phyloP scores from a whole-genome alignment of 257 asterid genomes.

The Rehmannia glutinosa region DNA sequence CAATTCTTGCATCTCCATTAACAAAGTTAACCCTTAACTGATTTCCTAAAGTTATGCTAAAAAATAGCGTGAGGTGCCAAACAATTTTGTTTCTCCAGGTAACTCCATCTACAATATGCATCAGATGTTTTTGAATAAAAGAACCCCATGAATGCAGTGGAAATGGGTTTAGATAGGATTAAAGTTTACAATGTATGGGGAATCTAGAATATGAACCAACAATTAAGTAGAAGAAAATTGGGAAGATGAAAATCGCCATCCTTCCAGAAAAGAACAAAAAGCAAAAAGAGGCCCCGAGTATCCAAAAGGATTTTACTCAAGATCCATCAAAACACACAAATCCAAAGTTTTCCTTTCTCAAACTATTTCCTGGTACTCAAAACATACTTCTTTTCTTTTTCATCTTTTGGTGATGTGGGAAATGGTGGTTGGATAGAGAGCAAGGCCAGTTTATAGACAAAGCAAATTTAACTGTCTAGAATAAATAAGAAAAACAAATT shows the following conservation, averaged over 20 bases:
- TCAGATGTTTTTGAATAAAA: neutral
- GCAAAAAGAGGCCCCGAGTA: neutral
- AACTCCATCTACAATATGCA: neutral
- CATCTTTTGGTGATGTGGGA: too few species aligned
- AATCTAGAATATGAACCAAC: too few species aligned
- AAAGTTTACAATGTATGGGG: neutral
- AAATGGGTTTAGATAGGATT: neutral
- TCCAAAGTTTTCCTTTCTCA: neutral
- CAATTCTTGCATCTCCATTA: neutral
- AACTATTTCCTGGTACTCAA: neutral
- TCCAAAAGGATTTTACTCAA: neutral
- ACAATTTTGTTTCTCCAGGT: neutral
- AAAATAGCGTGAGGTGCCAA: too few species aligned
- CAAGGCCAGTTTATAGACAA: neutral
- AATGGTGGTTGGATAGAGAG: too few species aligned
- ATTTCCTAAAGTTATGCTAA: neutral
- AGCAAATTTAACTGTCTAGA: neutral
- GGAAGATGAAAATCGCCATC: neutral
- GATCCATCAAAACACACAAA: too few species aligned
- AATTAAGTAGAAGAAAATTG: neutral
- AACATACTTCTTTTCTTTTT: too few species aligned
- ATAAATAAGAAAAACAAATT: too few species aligned
- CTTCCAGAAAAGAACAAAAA: neutral
- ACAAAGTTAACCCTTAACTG: neutral
- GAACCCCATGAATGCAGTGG: neutral